Evolutionary conservation across 805 yeast species (phyloP).

Genomic region (Saturnispora sekii): DNA sequence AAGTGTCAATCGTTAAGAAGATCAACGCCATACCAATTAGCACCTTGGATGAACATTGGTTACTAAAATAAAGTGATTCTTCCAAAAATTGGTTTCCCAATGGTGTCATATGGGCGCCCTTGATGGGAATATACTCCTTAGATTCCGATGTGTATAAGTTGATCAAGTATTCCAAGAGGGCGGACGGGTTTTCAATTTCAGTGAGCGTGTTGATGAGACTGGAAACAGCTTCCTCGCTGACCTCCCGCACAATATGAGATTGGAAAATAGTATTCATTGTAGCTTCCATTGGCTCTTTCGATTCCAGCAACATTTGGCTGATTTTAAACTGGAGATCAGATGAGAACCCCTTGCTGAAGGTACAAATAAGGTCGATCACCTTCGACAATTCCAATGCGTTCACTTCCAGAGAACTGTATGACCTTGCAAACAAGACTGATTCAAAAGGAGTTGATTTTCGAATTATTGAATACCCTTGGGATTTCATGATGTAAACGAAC

Average conservation of each 20-base stretch:
- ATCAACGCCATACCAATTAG: constrained; percentile 22
- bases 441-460: constrained; percentile 29
- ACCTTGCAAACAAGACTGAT: constrained; percentile 16
- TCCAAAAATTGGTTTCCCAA: constrained; percentile 18
- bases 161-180: constrained; percentile 30
- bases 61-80: constrained; percentile 15
- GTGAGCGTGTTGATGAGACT: constrained; percentile 26
- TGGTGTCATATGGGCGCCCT: constrained; percentile 17
- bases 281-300: constrained; percentile 25
- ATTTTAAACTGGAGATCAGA: constrained; percentile 30
- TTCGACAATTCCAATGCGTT: constrained; percentile 7
- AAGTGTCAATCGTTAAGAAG: constrained; percentile 25
- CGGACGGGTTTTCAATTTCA: constrained; percentile 17
- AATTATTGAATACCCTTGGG: constrained; percentile 27
- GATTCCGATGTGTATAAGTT: constrained; percentile 19
- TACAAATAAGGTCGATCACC: constrained; percentile 5
- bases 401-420: constrained; percentile 3
- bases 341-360: constrained; percentile 26
- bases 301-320: constrained; percentile 23
- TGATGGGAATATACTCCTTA: constrained; percentile 15
- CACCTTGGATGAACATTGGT: constrained; percentile 15
- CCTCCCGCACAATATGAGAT: constrained; percentile 29
- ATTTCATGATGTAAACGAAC: constrained; percentile 28
- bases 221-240: constrained; percentile 31
- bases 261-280: constrained; percentile 34